Evolutionary conservation across 495 filamentous ascomycete genomes (phyloP).

Genomic region (Cryomyces minteri): DNA sequence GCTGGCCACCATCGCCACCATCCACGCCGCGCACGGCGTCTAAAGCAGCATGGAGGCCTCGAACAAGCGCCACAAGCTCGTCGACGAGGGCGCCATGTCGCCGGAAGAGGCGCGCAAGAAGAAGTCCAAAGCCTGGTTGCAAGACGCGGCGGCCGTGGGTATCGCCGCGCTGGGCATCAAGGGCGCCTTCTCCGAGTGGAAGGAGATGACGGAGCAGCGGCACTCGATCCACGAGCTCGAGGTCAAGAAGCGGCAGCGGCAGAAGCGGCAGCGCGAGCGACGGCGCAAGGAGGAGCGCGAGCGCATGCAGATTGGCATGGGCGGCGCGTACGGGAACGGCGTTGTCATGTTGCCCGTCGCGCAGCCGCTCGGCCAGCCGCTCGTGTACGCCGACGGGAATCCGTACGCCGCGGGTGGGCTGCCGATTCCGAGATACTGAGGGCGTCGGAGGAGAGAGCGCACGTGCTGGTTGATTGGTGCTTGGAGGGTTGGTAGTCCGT

Average conservation of each 20-base stretch:
- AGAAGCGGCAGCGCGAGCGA: constrained; percentile 7
- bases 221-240: constrained; percentile 30
- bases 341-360: not conserved
- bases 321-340: constrained; percentile 3
- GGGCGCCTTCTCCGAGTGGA: constrained; percentile 59
- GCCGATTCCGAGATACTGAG: constrained; percentile 13
- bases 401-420: constrained; percentile 10
- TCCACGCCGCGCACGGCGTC: constrained; percentile 69
- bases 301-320: constrained; percentile 4
- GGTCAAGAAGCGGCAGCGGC: constrained; percentile 5
- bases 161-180: constrained; percentile 79
- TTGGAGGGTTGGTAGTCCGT: too few species aligned
- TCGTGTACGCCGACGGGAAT: constrained; percentile 14
- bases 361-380: constrained; percentile 1
- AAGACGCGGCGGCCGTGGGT: constrained; percentile 62
- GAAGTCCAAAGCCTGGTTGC: constrained; percentile 52
- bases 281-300: constrained; percentile 7
- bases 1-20: constrained; percentile 71
- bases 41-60: constrained; percentile 61
- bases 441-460: not conserved
- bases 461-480: too few species aligned
- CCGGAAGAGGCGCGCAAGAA: constrained; percentile 55
- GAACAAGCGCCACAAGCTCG: constrained; percentile 45
- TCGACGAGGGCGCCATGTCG: constrained; percentile 56
- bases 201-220: constrained; percentile 42